Evolutionary conservation across 257 asterid species (phyloP), one percentile per base, ranked within the genome.

Genomic region (Ligustrum vulgare): DNA sequence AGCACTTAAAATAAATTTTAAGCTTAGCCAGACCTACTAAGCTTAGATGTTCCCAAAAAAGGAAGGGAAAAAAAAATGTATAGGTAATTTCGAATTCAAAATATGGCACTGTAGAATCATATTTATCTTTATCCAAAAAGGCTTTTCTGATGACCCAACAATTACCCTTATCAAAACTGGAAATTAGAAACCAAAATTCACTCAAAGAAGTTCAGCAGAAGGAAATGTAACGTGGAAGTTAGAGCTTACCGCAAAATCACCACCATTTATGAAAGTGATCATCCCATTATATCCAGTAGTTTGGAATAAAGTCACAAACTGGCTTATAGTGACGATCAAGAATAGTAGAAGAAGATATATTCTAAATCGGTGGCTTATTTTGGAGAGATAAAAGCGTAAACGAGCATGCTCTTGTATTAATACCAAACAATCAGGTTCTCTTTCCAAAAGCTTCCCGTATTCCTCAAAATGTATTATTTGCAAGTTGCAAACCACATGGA

Each of bases 171-270:
- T 23, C 35, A 11, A 60, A 22, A 8, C 3, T 9, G 67, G 33
- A 60, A 60, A 32, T 23, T 60, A 35, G 71, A 69, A 74, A 43
- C 65, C 76, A 41, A 33, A 73, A 25, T 18, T 49, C 49, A 22
- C n/a, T 72, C 13, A 8, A 54, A 67, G 70, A 68, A 64, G 33
- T 35, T 56, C 39, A 56, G 0, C 12, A 28, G 23, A 15, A 47
- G 37, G 20, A 75, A 47, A 49, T 68, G 25, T 20, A 5, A 69
- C 18, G 39, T n/a, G 8, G 60, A 72, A 34, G 68, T 72, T 73
- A 63, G 75, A 84, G 88, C 97, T 91, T 87, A 93, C 98, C 3
- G 94, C 97, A 82, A 91, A 93, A 86, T 93, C 98, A 63, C 98
- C 98, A 0, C 92, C 94, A 67, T 93, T 93, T 70, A 87, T 80